phyloP scores from a whole-genome alignment of 2,329 filamentous ascomycete species.

The Ophiobolus disseminans region DNA sequence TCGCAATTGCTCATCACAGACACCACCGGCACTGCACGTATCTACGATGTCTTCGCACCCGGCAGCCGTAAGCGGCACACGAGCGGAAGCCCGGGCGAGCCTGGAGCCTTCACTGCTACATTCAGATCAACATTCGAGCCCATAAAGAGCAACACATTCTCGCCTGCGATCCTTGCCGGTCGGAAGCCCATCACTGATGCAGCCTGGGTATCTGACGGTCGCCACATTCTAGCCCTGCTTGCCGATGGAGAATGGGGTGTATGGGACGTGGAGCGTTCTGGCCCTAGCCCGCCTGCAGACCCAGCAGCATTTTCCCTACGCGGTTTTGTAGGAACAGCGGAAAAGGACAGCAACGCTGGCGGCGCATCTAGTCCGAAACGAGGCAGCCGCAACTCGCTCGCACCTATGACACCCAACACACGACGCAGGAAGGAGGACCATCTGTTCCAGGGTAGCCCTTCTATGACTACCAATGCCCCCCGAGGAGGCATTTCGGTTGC shows the following conservation, averaged over 20 bases:
- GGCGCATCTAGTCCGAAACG: slow-evolving; percentile 41
- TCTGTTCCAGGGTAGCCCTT: slow-evolving; percentile 53
- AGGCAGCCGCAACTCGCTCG: slow-evolving; percentile 48
- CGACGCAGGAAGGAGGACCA: slow-evolving; percentile 54
- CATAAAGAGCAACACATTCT: slow-evolving; percentile 30
- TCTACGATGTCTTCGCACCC: slow-evolving; percentile 62
- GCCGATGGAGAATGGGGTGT: slow-evolving; percentile 61
- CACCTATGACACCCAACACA: slow-evolving; percentile 61
- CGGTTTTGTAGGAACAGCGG: slow-evolving; percentile 44
- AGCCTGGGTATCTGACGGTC: slow-evolving; percentile 56
- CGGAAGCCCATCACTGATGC: slow-evolving; percentile 59
- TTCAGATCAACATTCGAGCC: slow-evolving; percentile 45
- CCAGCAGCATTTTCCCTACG: slow-evolving; percentile 45
- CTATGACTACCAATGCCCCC: slow-evolving; percentile 36
- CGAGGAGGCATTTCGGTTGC: slow-evolving; percentile 54
- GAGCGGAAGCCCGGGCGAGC: slow-evolving; percentile 21
- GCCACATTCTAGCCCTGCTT: slow-evolving; percentile 55
- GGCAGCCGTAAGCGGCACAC: slow-evolving; percentile 28
- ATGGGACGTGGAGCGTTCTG: slow-evolving; percentile 55
- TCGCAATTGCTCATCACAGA: slow-evolving; percentile 64
- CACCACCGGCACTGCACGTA: slow-evolving; percentile 61
- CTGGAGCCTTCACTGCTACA: slow-evolving; percentile 39
- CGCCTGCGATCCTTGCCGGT: slow-evolving; percentile 41
- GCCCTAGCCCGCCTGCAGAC: slow-evolving; percentile 38
- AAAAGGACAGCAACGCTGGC: slow-evolving; percentile 26